Base-by-base conservation (phyloP, 108 stramenopile species). In the Stephanodiscus minutulus region DNA sequence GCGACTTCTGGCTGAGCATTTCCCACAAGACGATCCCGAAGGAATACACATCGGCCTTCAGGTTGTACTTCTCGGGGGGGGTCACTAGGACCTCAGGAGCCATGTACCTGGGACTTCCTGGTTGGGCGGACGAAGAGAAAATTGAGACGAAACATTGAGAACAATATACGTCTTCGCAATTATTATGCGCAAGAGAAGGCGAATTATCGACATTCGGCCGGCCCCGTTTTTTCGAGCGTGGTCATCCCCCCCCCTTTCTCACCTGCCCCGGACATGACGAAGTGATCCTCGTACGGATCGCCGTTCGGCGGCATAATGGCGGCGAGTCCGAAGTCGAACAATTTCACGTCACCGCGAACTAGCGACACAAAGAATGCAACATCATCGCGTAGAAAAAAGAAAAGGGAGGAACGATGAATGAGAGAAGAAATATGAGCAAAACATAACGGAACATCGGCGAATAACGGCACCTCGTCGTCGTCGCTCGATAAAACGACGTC, bases 271-370 rank as follows among this genome's bases (percentile, higher is more conserved):
- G 47, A 50, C 79, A 80, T 80, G 4, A 61, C 33, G 53, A 62
- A 74, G 7, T 1, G n/a, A 39, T 79, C 72, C 27, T 47, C 28
- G 41, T 76, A 36, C 4, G 76, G 66, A 50, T 61, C 39, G 6
- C 68, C 68, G 28, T 72, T 29, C 24, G 57, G 67, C n/a, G 83
- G 85, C 46, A 88, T 59, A 13, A 86, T 58, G 17, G 66, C 36
- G 5, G 87, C 85, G 18, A 88, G 59, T 1, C 87, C 87, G 65
- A 88, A 86, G 59, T 88, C 87, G 57, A 88, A 88, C 12, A 88
- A 39, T 46, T 86, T 85, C 1, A 85, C 55, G 52, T 83, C 78
- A 3, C 70, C 70, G 12, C 70, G 61, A 25, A 61, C 61, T 53
- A 21, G 11, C 13, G 13, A 3, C 0, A 44, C 12, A 15, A 44